Percentiles rank a stretch among this genome's conserved stretches.
These are phyloP conservation scores for Polyplosphaeria fusca DNA, from an alignment of 495 filamentous ascomycete genomes.

Conservation along the genomic window DNA sequence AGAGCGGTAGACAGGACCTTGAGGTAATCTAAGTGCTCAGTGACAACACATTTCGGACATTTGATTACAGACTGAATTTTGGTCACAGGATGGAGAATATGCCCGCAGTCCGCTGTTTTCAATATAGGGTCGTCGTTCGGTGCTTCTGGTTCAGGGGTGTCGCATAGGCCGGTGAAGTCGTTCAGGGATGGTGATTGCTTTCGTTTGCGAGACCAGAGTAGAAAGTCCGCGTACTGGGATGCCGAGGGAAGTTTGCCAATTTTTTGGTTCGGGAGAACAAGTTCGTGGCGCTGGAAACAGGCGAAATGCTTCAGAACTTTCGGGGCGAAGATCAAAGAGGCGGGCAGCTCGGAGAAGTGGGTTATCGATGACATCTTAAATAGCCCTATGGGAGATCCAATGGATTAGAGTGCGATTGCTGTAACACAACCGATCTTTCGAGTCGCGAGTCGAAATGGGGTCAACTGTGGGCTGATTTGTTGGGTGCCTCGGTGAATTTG, in stretches of 20 bases:
- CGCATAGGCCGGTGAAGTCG: not conserved
- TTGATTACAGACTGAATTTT: not conserved
- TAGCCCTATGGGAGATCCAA: no score
- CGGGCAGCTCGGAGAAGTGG: no score
- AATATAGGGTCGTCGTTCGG: no score
- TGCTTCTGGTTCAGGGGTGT: not conserved
- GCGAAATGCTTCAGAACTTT: not conserved
- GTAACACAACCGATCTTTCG: no score
- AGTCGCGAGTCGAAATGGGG: no score
- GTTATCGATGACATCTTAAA: no score
- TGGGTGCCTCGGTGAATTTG: no score
- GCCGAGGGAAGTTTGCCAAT: not conserved
- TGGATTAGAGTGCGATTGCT: no score
- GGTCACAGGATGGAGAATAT: not conserved
- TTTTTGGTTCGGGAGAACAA: not conserved
- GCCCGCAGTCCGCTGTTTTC: not conserved
- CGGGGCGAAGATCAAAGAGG: not conserved
- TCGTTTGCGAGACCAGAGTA: not conserved
- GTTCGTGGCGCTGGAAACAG: not conserved
- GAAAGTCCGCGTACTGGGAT: not conserved
- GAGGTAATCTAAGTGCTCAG: not conserved
- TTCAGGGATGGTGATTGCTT: not conserved
- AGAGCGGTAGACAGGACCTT: no score
- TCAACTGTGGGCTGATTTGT: no score
- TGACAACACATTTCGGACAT: not conserved